These are phyloP conservation scores for Phytophthora melonis DNA, from an alignment of 352 stramenopile species.

Conservation along the genomic window DNA sequence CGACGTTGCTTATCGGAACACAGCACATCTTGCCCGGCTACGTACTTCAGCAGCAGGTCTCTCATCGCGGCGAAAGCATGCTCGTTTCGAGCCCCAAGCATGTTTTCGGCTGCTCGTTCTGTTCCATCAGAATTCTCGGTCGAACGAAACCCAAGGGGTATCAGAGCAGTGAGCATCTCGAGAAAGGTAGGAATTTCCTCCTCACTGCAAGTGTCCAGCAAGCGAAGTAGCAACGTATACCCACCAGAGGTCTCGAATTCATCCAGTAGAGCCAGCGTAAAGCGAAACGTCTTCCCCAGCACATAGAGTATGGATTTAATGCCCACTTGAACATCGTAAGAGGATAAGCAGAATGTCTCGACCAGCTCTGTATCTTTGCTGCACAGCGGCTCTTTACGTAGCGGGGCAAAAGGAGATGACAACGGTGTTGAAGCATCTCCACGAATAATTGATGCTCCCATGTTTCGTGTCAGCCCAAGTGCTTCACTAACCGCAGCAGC, in stretches of 20 bases:
- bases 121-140: conserved; percentile 42
- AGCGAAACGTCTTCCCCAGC: conserved; percentile 71
- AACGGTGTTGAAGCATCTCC: neutral
- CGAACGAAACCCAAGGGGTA: conserved; percentile 67
- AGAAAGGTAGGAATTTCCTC: conserved; percentile 54
- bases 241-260: conserved; percentile 75
- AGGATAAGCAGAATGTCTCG: conserved; percentile 44
- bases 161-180: conserved; percentile 59
- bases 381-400: neutral
- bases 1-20: conserved; percentile 15
- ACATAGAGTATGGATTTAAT: conserved; percentile 65
- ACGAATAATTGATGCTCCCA: conserved; percentile 4
- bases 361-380: neutral
- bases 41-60: conserved; percentile 71
- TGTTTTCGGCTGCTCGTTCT: conserved; percentile 51
- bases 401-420: neutral
- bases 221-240: conserved; percentile 59
- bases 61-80: conserved; percentile 68
- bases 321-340: conserved; percentile 61
- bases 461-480: conserved; percentile 53
- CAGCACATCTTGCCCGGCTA: conserved; percentile 30
- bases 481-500: conserved; percentile 73
- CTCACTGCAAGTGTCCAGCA: conserved; percentile 56
- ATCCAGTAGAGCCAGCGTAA: conserved; percentile 67
- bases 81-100: conserved; percentile 67